phyloP scores from a whole-genome alignment of 2,329 filamentous ascomycete species.

The Colletotrichum sp. region DNA sequence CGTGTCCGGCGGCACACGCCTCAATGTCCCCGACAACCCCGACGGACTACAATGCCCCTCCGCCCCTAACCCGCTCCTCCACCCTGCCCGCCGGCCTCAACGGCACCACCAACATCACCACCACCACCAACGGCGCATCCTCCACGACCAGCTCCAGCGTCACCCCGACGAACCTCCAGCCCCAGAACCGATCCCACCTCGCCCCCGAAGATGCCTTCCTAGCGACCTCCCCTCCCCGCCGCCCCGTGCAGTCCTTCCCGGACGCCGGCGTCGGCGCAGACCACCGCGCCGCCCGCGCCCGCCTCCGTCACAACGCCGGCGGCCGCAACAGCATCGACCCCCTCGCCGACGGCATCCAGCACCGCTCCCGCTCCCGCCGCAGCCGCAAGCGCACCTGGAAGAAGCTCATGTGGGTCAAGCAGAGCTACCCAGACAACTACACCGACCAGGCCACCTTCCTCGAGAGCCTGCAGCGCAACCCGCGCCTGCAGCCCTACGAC shows the following conservation, averaged over 20 bases:
- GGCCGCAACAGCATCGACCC: neutral
- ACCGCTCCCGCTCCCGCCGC: slow-evolving; percentile 68
- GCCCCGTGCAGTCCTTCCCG: slow-evolving; percentile 37
- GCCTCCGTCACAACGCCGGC: slow-evolving; percentile 24
- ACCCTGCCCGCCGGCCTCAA: slow-evolving; percentile 40
- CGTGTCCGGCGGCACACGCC: neutral
- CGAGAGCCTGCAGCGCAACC: slow-evolving; percentile 93
- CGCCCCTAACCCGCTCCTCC: slow-evolving; percentile 41
- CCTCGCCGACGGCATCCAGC: slow-evolving; percentile 42
- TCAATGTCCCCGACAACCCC: slow-evolving; percentile 19
- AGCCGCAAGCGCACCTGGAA: slow-evolving; percentile 82
- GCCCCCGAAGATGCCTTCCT: slow-evolving; percentile 86
- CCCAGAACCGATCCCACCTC: slow-evolving; percentile 67
- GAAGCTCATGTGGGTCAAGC: slow-evolving; percentile 97
- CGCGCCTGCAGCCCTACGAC: slow-evolving; percentile 91
- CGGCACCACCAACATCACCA: slow-evolving; percentile 24
- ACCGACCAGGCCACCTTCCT: slow-evolving; percentile 97
- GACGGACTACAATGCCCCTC: slow-evolving; percentile 19
- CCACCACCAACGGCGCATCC: slow-evolving; percentile 29
- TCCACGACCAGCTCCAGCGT: slow-evolving; percentile 18
- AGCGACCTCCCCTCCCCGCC: slow-evolving; percentile 64
- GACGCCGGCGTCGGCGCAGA: slow-evolving; percentile 19
- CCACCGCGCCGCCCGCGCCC: slow-evolving; percentile 21
- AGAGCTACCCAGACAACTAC: slow-evolving; percentile 98
- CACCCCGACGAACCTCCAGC: slow-evolving; percentile 34